Percentiles rank a stretch among this genome's conserved stretches.
These are phyloP conservation scores for Peronospora destructor DNA, from an alignment of 352 stramenopile genomes.

Conservation along the genomic window DNA sequence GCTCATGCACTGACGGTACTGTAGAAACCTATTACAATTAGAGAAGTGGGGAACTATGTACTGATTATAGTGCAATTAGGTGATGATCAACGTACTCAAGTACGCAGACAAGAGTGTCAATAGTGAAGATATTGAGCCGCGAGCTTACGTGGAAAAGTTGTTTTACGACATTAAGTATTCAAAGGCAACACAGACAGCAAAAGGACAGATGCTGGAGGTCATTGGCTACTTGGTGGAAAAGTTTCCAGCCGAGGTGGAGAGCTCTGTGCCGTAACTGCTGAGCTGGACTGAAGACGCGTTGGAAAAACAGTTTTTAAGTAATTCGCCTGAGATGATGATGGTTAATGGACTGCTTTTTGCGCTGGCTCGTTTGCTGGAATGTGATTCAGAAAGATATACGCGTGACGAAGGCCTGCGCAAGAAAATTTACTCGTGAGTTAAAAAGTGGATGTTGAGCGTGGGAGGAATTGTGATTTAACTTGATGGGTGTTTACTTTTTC, in stretches of 20 bases:
- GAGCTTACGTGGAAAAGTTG: slow-evolving; percentile 55
- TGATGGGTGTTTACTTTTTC: slow-evolving; percentile 5
- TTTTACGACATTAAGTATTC: slow-evolving; percentile 74
- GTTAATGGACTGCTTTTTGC: slow-evolving; percentile 63
- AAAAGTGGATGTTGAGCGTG: background rate
- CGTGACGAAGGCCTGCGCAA: slow-evolving; percentile 31
- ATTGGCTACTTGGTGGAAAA: slow-evolving; percentile 52
- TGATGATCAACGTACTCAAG: slow-evolving; percentile 57
- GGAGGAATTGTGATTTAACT: slow-evolving; percentile 5
- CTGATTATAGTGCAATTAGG: slow-evolving; percentile 19
- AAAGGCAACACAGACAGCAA: slow-evolving; percentile 60
- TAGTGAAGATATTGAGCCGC: slow-evolving; percentile 44
- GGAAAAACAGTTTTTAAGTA: slow-evolving; percentile 68
- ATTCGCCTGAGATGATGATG: slow-evolving; percentile 63
- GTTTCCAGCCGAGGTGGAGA: slow-evolving; percentile 36
- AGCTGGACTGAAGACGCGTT: slow-evolving; percentile 64
- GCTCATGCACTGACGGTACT: slow-evolving; percentile 32
- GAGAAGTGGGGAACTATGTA: background rate
- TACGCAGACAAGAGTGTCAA: slow-evolving; percentile 26
- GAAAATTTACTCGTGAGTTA: slow-evolving; percentile 61
- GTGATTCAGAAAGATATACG: slow-evolving; percentile 46
- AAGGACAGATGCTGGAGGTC: slow-evolving; percentile 59
- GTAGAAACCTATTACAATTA: slow-evolving; percentile 1
- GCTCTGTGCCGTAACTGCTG: slow-evolving; percentile 29
- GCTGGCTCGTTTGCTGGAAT: slow-evolving; percentile 44